These are phyloP conservation scores for Elsinoe perseae DNA, from an alignment of 2,329 filamentous ascomycete species.

Conservation along the genomic window DNA sequence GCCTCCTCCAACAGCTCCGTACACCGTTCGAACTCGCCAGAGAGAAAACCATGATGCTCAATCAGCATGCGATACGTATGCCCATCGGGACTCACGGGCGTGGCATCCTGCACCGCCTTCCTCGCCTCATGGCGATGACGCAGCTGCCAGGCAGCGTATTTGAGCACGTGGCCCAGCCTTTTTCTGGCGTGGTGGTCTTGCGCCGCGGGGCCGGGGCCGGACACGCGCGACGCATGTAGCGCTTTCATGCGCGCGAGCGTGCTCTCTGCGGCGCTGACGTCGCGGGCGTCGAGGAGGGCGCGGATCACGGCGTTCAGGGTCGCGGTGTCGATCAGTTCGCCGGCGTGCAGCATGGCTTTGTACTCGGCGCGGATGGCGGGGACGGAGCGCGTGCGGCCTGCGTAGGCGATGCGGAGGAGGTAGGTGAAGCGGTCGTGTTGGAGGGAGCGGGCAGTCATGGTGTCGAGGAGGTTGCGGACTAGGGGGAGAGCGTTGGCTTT, in stretches of 20 bases:
- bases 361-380: conserved; percentile 70
- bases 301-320: conserved; percentile 81
- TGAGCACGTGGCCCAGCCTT: conserved; percentile 41
- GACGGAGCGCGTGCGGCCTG: conserved; percentile 66
- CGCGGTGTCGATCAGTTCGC: conserved; percentile 80
- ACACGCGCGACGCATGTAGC: conserved; percentile 38
- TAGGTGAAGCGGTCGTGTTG: conserved; percentile 71
- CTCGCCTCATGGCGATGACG: conserved; percentile 34
- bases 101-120: conserved; percentile 54
- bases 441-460: conserved; percentile 66
- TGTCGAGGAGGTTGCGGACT: conserved; percentile 74
- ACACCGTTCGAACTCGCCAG: conserved; percentile 66
- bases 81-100: conserved; percentile 64
- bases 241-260: conserved; percentile 80
- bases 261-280: conserved; percentile 67
- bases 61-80: conserved; percentile 75
- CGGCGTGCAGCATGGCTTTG: conserved; percentile 69
- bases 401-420: conserved; percentile 73
- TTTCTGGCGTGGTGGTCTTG: conserved; percentile 37
- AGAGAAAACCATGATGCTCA: conserved; percentile 59
- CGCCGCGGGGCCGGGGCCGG: conserved; percentile 24
- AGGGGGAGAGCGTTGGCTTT: conserved; percentile 77
- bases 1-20: conserved; percentile 72
- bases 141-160: conserved; percentile 37
- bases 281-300: conserved; percentile 66